These are phyloP conservation scores for Hortaea sp. DNA, from an alignment of 2,329 filamentous ascomycete genomes.

Conservation along the genomic window DNA sequence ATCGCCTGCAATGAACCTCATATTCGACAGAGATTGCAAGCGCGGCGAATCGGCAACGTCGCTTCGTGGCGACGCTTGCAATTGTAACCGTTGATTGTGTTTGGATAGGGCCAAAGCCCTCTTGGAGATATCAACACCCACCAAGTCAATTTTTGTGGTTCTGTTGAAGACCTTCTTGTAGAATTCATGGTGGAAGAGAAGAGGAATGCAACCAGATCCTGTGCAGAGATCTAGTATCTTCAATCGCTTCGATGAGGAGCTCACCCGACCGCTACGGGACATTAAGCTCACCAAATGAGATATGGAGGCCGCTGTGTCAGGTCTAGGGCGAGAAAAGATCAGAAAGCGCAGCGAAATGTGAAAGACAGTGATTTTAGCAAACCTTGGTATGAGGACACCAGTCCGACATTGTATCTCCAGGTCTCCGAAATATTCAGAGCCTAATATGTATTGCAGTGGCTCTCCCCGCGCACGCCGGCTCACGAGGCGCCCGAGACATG, in stretches of 20 bases:
- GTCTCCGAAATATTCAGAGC: conserved; percentile 76
- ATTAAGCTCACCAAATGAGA: conserved; percentile 20
- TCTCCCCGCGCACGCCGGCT: conserved; percentile 48
- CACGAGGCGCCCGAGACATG: conserved; percentile 20
- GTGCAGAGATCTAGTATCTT: conserved; percentile 78
- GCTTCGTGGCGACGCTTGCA: neutral
- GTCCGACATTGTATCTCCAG: conserved; percentile 66
- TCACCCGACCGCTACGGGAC: neutral
- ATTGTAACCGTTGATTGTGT: neutral
- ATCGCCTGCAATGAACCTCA: conserved; percentile 27
- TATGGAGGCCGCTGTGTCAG: conserved; percentile 36
- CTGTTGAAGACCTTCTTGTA: conserved; percentile 13
- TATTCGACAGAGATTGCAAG: conserved; percentile 8
- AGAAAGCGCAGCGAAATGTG: conserved; percentile 5
- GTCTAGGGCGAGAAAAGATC: conserved; percentile 21
- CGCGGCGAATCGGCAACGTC: neutral
- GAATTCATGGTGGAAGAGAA: conserved; percentile 61
- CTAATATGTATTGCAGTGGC: conserved; percentile 83
- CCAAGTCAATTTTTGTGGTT: conserved; percentile 36
- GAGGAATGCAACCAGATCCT: conserved; percentile 80
- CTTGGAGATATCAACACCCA: conserved; percentile 64
- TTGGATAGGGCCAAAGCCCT: conserved; percentile 55
- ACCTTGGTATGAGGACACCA: conserved; percentile 80
- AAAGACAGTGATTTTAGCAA: conserved; percentile 8
- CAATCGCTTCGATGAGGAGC: conserved; percentile 28